A percentile compares a stretch with the other conserved stretches of the same genome.
These are phyloP conservation scores for Suillus variegatus DNA, from an alignment of 768 basidiomycete genomes.

Conservation along the genomic window DNA sequence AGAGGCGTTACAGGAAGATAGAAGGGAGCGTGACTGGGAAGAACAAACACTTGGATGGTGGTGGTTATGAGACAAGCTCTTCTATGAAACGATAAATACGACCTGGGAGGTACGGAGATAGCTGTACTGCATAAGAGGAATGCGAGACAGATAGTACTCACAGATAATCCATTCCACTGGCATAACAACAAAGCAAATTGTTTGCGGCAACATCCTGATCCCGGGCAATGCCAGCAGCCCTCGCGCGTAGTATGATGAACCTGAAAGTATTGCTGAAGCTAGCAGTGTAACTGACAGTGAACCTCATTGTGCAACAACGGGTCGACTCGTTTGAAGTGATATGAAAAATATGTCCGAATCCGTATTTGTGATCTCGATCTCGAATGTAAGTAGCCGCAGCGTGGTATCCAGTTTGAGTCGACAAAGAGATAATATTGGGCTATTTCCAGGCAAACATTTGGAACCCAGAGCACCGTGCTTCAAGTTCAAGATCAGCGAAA, in stretches of 20 bases:
- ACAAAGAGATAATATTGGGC: not conserved
- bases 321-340: constrained; percentile 23
- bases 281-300: no score
- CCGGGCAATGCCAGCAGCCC: constrained; percentile 41
- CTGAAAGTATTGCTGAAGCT: no score
- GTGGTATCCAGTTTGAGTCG: not conserved
- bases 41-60: not conserved
- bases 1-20: constrained; percentile 46
- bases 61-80: constrained; percentile 1
- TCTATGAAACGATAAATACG: constrained; percentile 77
- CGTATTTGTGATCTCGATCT: constrained; percentile 46
- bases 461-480: not conserved
- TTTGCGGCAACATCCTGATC: constrained; percentile 54
- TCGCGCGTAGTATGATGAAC: no score
- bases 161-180: constrained; percentile 44
- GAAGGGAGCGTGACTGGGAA: not conserved
- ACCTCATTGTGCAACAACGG: not conserved
- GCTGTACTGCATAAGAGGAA: constrained; percentile 47
- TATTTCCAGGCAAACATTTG: not conserved
- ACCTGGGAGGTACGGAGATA: constrained; percentile 72
- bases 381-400: constrained; percentile 68
- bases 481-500: no score
- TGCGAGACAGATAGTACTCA: constrained; percentile 43
- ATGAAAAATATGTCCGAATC: constrained; percentile 39
- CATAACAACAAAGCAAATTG: constrained; percentile 48